Conservation (phyloP, 163 green algal species). For the Dunaliella salina region DNA sequence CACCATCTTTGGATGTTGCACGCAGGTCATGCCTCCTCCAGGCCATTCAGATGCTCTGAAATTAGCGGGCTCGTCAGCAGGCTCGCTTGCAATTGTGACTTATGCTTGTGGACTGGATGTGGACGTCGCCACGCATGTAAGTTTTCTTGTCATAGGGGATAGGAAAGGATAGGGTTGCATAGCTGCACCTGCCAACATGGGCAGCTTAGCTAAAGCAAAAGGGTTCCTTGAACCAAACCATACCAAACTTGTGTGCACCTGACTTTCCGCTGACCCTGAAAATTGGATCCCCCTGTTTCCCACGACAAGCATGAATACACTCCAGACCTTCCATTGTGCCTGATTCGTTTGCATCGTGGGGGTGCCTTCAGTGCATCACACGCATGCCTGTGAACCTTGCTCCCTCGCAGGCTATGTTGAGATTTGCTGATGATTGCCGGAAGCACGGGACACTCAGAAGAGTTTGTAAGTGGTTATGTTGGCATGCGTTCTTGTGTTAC, state of each 20-base stretch:
- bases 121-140: conserved; percentile 5
- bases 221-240: too few species aligned
- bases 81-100: conserved; percentile 27
- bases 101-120: conserved; percentile 33
- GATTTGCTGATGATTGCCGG: conserved; percentile 24
- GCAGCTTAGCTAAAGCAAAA: too few species aligned
- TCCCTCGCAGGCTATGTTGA: conserved; percentile 14
- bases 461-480: conserved; percentile 8
- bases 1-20: neutral
- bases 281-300: too few species aligned
- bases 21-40: neutral
- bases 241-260: too few species aligned
- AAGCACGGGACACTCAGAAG: conserved; percentile 20
- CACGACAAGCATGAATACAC: too few species aligned
- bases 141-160: neutral
- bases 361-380: neutral
- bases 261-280: too few species aligned
- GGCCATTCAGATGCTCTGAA: neutral
- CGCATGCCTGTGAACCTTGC: neutral
- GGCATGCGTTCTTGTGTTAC: too few species aligned
- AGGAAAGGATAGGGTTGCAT: too few species aligned
- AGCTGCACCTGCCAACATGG: too few species aligned
- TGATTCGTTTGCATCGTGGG: too few species aligned
- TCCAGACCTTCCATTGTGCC: too few species aligned
- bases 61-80: conserved; percentile 26